phyloP scores from a whole-genome alignment of 768 basidiomycete species.

The Suillus clintonianus region DNA sequence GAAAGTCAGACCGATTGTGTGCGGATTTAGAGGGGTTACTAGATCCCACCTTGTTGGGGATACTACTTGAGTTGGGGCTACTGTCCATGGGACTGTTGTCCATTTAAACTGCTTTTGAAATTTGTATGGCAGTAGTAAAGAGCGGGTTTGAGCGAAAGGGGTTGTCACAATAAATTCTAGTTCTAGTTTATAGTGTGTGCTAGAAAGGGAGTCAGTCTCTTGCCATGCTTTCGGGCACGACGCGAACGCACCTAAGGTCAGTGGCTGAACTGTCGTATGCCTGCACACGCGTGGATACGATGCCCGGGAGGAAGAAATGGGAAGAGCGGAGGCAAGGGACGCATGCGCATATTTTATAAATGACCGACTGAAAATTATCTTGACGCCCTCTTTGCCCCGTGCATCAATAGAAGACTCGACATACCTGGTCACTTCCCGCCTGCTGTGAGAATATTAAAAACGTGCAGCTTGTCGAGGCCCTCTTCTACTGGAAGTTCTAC shows the following conservation, averaged over 20 bases:
- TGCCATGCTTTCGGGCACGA: not conserved
- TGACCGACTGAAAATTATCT: slow-evolving; percentile 5
- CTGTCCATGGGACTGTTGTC: too few species aligned
- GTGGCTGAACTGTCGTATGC: slow-evolving; percentile 23
- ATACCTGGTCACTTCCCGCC: slow-evolving; percentile 21
- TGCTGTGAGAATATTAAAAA: slow-evolving; percentile 17
- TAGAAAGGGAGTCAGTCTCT: not conserved
- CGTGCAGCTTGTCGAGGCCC: not conserved
- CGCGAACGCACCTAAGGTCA: not conserved
- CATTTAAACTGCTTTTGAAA: not conserved
- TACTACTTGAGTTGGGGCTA: not conserved
- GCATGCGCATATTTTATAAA: slow-evolving; percentile 25
- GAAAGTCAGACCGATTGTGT: not conserved
- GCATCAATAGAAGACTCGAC: slow-evolving; percentile 22
- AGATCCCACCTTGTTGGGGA: slow-evolving; percentile 18
- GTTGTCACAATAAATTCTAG: not conserved
- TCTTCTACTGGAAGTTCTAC: too few species aligned
- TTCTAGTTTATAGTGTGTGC: not conserved
- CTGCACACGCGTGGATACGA: slow-evolving; percentile 19
- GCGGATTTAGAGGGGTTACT: not conserved
- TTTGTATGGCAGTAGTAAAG: not conserved
- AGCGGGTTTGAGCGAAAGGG: not conserved
- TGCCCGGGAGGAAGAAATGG: slow-evolving; percentile 7
- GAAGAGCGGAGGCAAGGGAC: slow-evolving; percentile 4
- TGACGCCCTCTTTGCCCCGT: slow-evolving; percentile 11